A percentile compares a stretch with the other conserved stretches of the same genome.
Conservation (phyloP, 2,329 filamentous ascomycete species). For the Talaromyces sp. region DNA sequence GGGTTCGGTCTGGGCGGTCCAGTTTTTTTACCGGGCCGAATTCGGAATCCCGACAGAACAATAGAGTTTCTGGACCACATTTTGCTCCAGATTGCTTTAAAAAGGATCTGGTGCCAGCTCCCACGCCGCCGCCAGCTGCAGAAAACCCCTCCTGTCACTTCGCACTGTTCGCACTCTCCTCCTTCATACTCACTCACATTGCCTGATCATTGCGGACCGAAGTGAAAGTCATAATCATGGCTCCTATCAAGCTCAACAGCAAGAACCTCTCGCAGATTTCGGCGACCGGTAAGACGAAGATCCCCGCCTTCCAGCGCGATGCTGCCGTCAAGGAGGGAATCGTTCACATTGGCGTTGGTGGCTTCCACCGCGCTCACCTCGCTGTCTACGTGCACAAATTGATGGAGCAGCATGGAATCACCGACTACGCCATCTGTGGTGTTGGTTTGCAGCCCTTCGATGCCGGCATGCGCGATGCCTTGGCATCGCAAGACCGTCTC, state of each 20-base stretch:
- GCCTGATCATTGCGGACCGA: constrained; percentile 12
- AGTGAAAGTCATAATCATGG: constrained; percentile 14
- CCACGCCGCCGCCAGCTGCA: background rate
- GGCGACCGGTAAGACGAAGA: constrained; percentile 18
- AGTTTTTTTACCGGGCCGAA: background rate
- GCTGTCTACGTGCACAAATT: constrained; percentile 49
- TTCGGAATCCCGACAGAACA: background rate
- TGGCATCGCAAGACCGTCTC: constrained; percentile 46
- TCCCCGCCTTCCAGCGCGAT: constrained; percentile 40
- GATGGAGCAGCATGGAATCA: constrained; percentile 42
- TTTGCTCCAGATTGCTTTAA: background rate
- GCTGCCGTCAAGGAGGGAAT: constrained; percentile 48
- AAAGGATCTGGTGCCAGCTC: background rate
- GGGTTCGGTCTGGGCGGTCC: background rate
- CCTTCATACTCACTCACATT: constrained; percentile 14
- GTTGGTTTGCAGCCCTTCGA: constrained; percentile 50
- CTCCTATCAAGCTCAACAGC: constrained; percentile 36
- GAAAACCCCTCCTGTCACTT: background rate
- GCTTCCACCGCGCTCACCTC: constrained; percentile 52
- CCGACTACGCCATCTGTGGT: constrained; percentile 49
- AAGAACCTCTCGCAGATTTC: constrained; percentile 35
- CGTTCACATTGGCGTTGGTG: constrained; percentile 51
- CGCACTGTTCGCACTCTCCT: background rate
- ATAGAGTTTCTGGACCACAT: background rate
- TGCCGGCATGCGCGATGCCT: constrained; percentile 47